phyloP scores from a whole-genome alignment of 2,329 filamentous ascomycete genomes.

The Arachnomyces sp. region DNA sequence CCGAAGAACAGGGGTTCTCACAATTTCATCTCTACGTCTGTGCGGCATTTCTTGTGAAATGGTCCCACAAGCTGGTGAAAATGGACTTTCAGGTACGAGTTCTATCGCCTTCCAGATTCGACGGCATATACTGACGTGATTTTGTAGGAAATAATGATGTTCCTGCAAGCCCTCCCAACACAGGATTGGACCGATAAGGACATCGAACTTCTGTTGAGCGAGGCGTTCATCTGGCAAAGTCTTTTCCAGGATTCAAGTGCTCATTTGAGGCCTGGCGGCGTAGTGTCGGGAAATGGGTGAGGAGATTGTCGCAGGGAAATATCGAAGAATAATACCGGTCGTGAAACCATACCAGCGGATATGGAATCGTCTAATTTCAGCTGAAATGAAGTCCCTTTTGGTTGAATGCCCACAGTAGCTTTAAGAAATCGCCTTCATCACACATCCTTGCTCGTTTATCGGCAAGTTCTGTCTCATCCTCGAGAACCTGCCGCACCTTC shows the following conservation, averaged over 20 bases:
- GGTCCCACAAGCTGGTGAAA: constrained; percentile 87
- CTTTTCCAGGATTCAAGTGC: constrained; percentile 91
- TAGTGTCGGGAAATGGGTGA: constrained; percentile 12
- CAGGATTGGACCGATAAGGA: constrained; percentile 96
- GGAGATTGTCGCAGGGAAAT: background rate
- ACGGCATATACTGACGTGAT: constrained; percentile 2
- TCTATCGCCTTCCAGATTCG: background rate
- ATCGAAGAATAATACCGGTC: background rate
- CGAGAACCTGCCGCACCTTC: constrained; percentile 79
- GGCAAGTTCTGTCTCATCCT: constrained; percentile 69
- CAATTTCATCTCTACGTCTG: constrained; percentile 98
- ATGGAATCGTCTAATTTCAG: constrained; percentile 30
- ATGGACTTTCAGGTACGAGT: constrained; percentile 75
- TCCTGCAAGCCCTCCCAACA: constrained; percentile 87
- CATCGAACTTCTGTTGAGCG: constrained; percentile 87
- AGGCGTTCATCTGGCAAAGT: constrained; percentile 98
- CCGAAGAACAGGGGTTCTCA: constrained; percentile 96
- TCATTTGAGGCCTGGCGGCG: constrained; percentile 53
- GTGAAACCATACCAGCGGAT: constrained; percentile 1
- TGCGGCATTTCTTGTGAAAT: constrained; percentile 95
- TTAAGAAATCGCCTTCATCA: constrained; percentile 87
- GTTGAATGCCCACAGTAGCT: constrained; percentile 75
- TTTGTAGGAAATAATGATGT: constrained; percentile 93
- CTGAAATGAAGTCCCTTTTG: constrained; percentile 89
- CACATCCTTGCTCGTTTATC: constrained; percentile 79